phyloP scores from a whole-genome alignment of 345 rosid species.

The Jatropha curcas region DNA sequence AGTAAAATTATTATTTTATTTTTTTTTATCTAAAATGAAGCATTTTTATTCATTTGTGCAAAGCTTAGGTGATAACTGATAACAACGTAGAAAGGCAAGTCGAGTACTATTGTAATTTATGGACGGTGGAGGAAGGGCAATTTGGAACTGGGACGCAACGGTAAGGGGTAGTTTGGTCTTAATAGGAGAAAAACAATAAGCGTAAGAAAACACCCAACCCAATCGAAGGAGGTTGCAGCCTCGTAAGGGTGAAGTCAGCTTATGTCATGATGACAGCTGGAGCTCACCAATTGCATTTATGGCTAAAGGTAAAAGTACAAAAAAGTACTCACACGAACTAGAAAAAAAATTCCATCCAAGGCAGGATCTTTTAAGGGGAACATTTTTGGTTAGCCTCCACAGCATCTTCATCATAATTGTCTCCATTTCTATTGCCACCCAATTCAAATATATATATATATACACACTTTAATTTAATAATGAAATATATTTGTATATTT shows the following conservation, averaged over 20 bases:
- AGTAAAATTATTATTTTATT: too few species aligned
- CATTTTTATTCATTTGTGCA: too few species aligned
- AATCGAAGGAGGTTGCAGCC: neutral
- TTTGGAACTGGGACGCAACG: slow-evolving; percentile 11
- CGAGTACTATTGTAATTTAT: too few species aligned
- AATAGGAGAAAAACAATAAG: neutral
- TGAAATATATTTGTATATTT: too few species aligned
- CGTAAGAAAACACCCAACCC: neutral
- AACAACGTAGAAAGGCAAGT: too few species aligned
- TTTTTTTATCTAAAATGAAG: too few species aligned
- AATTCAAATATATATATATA: too few species aligned
- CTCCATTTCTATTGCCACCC: too few species aligned
- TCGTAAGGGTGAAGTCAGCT: slow-evolving; percentile 48
- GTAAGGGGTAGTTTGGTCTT: slow-evolving; percentile 4
- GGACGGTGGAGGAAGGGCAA: slow-evolving; percentile 21
- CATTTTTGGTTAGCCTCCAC: slow-evolving; percentile 20
- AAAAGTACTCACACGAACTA: slow-evolving; percentile 25
- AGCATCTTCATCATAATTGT: too few species aligned
- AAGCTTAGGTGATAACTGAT: too few species aligned
- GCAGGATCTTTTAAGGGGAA: slow-evolving; percentile 17
- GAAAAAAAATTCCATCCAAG: too few species aligned
- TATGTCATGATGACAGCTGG: slow-evolving; percentile 48
- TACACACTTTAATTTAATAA: too few species aligned
- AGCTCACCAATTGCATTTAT: slow-evolving; percentile 23
- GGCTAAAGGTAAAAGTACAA: slow-evolving; percentile 25